Conservation (phyloP, 2,329 filamentous ascomycete genomes). For the Fusarium oligoseptatum region DNA sequence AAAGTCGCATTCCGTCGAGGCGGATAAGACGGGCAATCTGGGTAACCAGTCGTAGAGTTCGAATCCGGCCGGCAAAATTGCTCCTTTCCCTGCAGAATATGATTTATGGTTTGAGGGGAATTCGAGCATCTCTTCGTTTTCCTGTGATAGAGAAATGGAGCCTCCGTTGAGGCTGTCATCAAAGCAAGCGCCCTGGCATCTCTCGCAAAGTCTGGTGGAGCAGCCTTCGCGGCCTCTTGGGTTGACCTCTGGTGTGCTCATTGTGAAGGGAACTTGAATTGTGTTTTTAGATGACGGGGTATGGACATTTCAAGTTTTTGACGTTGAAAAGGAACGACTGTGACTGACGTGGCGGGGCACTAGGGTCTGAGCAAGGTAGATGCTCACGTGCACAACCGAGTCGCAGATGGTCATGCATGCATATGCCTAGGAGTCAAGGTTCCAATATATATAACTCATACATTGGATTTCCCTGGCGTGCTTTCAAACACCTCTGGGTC, state of each 20-base stretch:
- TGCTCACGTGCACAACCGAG: background rate
- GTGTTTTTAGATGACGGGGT: background rate
- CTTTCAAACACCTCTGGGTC: no score
- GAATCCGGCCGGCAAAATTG: background rate
- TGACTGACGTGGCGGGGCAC: background rate
- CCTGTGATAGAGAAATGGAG: background rate
- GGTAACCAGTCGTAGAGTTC: background rate
- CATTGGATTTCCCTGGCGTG: no score
- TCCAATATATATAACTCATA: no score
- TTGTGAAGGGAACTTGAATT: background rate
- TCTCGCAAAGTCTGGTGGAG: background rate
- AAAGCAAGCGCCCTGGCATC: background rate
- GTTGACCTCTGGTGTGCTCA: background rate
- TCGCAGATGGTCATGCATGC: no score
- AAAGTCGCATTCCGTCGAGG: background rate
- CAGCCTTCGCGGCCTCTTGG: background rate
- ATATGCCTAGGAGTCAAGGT: no score
- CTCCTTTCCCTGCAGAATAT: background rate
- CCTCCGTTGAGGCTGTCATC: background rate
- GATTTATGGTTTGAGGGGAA: background rate
- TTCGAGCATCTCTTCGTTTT: background rate
- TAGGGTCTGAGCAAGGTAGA: background rate
- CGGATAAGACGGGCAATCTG: background rate
- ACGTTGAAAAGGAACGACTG: background rate
- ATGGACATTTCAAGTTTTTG: background rate